Evolutionary conservation across 257 asterid genomes (phyloP).

Genomic region (Solanum pinnatisectum): DNA sequence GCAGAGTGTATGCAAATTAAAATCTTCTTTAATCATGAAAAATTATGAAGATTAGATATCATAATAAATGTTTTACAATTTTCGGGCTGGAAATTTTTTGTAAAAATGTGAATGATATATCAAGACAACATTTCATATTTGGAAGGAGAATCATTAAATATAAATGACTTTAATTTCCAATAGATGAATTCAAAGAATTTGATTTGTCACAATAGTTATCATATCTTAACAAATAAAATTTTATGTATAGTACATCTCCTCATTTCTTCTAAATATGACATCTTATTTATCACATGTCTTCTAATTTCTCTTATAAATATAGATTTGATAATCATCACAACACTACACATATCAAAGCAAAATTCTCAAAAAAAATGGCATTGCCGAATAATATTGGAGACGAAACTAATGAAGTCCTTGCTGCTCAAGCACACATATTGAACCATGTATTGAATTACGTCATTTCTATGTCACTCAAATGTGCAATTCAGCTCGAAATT

Average conservation of each 20-base stretch:
- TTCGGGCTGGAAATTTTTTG: neutral
- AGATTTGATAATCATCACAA: neutral
- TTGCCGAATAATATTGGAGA: neutral
- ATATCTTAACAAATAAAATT: neutral
- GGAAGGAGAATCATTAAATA: neutral
- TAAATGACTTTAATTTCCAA: neutral
- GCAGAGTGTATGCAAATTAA: neutral
- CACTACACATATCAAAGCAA: neutral
- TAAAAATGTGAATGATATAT: neutral
- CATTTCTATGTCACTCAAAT: neutral
- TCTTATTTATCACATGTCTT: neutral
- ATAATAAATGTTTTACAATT: neutral
- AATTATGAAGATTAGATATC: neutral
- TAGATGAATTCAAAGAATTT: neutral
- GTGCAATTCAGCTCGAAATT: neutral
- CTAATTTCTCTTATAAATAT: neutral
- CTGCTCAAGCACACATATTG: constrained; percentile 18
- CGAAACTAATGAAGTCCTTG: neutral
- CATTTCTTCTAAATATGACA: neutral
- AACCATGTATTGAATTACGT: neutral
- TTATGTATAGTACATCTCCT: neutral
- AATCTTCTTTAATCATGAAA: neutral
- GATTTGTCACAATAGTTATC: neutral
- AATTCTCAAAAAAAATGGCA: neutral
- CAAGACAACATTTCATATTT: neutral